These are phyloP conservation scores for Saccharum hybrid DNA, from an alignment of 202 grass and related monocot genomes.

Conservation along the genomic window DNA sequence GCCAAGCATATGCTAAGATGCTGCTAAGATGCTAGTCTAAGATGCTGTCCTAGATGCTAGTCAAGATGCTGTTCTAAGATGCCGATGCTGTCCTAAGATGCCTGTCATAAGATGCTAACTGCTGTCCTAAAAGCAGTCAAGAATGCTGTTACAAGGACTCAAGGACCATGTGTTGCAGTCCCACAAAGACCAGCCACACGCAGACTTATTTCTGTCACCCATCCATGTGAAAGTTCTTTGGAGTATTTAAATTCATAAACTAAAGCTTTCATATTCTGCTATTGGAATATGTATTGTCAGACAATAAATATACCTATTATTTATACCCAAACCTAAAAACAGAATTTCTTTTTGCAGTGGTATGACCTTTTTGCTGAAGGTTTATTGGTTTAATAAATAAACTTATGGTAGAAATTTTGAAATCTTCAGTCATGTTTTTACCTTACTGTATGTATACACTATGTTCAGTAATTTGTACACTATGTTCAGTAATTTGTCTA, in stretches of 20 bases:
- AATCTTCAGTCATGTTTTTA: conserved; percentile 10
- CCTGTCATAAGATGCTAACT: too few species aligned
- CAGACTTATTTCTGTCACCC: too few species aligned
- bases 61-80: too few species aligned
- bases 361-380: background rate
- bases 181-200: too few species aligned
- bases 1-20: too few species aligned
- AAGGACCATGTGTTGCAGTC: too few species aligned
- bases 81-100: too few species aligned
- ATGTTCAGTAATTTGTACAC: conserved; percentile 11
- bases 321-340: background rate
- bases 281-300: background rate
- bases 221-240: background rate
- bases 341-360: background rate
- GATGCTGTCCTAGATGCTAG: too few species aligned
- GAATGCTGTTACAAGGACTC: too few species aligned
- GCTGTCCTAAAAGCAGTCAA: too few species aligned
- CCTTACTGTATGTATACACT: conserved; percentile 5
- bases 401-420: background rate
- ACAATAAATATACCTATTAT: background rate
- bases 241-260: conserved; percentile 26
- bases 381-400: background rate
- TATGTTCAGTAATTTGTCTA: background rate
- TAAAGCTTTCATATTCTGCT: conserved; percentile 13
- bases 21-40: too few species aligned